Evolutionary conservation across 768 basidiomycete genomes (phyloP).

Genomic region (Podaxis sp.): DNA sequence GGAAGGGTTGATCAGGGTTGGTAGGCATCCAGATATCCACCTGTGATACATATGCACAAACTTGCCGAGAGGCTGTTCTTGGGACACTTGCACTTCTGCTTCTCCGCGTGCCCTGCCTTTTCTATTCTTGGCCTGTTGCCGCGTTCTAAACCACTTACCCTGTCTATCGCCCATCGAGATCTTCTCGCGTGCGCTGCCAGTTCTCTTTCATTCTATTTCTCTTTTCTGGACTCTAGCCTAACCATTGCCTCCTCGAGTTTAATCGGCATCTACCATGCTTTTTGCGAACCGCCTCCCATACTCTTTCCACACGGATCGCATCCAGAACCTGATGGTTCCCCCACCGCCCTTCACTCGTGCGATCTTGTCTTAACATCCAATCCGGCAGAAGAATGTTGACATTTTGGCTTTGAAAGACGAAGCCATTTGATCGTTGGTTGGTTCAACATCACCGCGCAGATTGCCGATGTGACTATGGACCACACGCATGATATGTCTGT

Average conservation of each 20-base stretch:
- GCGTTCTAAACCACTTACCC: conserved; percentile 37
- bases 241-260: conserved; percentile 14
- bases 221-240: conserved; percentile 14
- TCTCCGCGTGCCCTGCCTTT: conserved; percentile 59
- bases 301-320: conserved; percentile 3
- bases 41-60: conserved; percentile 10
- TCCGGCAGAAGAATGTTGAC: conserved; percentile 5
- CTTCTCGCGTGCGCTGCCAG: conserved; percentile 26
- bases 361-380: background rate
- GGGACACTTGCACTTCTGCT: conserved; percentile 22
- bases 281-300: conserved; percentile 9
- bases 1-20: conserved; percentile 9
- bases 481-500: conserved; percentile 16
- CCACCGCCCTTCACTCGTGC: background rate
- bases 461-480: conserved; percentile 20
- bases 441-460: conserved; percentile 21
- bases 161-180: conserved; percentile 33
- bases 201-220: conserved; percentile 24
- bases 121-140: conserved; percentile 45
- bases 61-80: conserved; percentile 14
- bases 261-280: conserved; percentile 15
- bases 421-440: conserved; percentile 8
- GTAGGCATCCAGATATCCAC: conserved; percentile 9
- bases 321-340: conserved; percentile 3
- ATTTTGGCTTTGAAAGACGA: conserved; percentile 3